Evolutionary conservation across 23 red algal genomes (phyloP).

Genomic region (Cyanidiococcus yangmingshanensis): DNA sequence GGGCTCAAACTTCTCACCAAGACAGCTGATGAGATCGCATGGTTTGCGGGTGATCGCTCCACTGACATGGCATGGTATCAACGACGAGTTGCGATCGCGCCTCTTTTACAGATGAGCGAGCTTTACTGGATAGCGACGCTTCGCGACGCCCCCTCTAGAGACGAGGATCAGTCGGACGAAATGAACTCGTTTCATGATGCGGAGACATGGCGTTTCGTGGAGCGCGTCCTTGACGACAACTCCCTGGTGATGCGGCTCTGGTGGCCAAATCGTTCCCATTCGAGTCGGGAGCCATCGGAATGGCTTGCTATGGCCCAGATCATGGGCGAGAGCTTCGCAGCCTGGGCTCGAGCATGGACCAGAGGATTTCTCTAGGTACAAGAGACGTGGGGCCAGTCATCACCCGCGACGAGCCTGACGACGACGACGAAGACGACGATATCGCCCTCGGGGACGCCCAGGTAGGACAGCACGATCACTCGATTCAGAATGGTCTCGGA

Average conservation of each 20-base stretch:
- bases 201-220: not conserved
- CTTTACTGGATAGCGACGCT: not conserved
- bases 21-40: not conserved
- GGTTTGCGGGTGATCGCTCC: conserved; percentile 4
- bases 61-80: not conserved
- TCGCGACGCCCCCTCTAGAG: not conserved
- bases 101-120: not conserved
- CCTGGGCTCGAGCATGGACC: not conserved
- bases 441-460: no score
- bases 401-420: no score
- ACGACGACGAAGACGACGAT: no score
- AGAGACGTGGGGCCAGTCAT: no score
- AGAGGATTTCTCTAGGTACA: not conserved
- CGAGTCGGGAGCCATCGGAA: not conserved
- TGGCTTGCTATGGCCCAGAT: not conserved
- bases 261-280: not conserved
- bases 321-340: not conserved
- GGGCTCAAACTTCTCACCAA: not conserved
- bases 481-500: no score
- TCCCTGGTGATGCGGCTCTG: not conserved
- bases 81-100: not conserved
- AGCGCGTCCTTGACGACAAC: not conserved
- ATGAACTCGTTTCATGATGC: not conserved
- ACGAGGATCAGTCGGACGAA: not conserved
- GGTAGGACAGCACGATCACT: no score